Base-by-base conservation (phyloP, 805 yeast species). In the Lachancea nothofagi region DNA sequence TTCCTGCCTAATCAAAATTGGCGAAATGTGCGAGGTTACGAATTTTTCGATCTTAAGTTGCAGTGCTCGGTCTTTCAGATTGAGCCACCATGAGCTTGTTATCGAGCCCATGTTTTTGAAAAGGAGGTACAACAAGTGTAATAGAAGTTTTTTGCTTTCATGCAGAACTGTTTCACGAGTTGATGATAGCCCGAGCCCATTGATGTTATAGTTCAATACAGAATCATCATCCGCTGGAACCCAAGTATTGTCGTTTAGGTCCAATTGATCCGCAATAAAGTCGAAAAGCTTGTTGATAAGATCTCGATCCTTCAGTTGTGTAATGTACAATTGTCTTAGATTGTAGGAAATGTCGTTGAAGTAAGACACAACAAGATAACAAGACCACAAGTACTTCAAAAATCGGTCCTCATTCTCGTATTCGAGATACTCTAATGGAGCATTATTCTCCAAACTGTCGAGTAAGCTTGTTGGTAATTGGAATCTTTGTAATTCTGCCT, bases 321-420 rank as follows among this genome's bases (percentile, higher is more conserved):
- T 67, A 25, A 80, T 71, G 50, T 82, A 83, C 30, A 70, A 66
- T 33, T 74, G 70, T 41, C 88, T 71, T 47, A 87, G 69, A 29
- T 75, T 72, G 47, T 76, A 77, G 1, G 93, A 76, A 5, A 83
- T 72, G 42, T 78, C 76, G 37, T 72, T 69, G 54, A 87, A 83
- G 57, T 78, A 78, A 21, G 63, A 65, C 46, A 83, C 69, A 0
- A 83, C 58, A 39, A 85, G 64, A 45, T 62, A 64, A 94, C 95
- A 88, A 41, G 77, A 64, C 80, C 84, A 80, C 24, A 82, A 48
- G 53, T 74, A 82, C 15, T 57, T 64, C 21, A 70, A 53, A 32
- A 69, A 55, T 3, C 54, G 55, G 21, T 49, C 43, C 17, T 61
- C 65, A 19, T 66, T 65, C 29, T 70, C 71, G 40, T 51, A 50